phyloP scores from a whole-genome alignment of 2,329 filamentous ascomycete genomes.

The Madurella fahalii region DNA sequence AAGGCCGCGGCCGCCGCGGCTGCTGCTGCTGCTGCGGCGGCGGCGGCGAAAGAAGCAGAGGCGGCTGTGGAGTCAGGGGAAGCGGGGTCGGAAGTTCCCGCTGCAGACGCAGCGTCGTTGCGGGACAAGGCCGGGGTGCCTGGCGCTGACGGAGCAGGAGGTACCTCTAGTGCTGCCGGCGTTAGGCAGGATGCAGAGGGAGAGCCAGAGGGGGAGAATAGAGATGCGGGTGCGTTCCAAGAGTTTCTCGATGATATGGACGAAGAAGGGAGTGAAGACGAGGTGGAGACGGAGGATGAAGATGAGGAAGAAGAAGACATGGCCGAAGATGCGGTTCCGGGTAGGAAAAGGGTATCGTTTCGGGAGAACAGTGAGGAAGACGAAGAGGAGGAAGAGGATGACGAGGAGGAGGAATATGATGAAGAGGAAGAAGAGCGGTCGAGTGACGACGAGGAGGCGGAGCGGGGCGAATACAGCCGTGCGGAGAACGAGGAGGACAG shows the following conservation, averaged over 20 bases:
- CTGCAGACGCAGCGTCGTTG: neutral
- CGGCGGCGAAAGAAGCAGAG: neutral
- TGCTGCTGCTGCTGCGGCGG: neutral
- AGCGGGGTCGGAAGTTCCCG: neutral
- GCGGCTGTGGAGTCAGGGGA: neutral
- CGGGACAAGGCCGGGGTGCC: neutral
- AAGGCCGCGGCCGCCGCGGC: neutral
- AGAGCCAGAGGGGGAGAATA: constrained; percentile 12
- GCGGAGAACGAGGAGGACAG: constrained; percentile 17
- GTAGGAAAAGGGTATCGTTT: neutral
- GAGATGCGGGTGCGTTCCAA: constrained; percentile 11
- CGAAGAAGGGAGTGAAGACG: constrained; percentile 17
- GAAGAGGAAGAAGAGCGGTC: constrained; percentile 16
- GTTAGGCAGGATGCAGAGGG: constrained; percentile 8
- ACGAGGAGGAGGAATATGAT: neutral
- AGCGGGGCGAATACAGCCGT: constrained; percentile 11
- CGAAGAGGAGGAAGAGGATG: neutral
- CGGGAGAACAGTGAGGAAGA: neutral
- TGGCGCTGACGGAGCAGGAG: neutral
- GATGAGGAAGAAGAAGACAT: constrained; percentile 8
- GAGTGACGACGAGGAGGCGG: constrained; percentile 23
- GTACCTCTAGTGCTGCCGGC: neutral
- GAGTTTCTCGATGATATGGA: constrained; percentile 19
- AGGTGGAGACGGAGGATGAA: constrained; percentile 15
- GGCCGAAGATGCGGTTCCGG: constrained; percentile 2